These are phyloP conservation scores for Beauveria australis DNA, from an alignment of 2,329 filamentous ascomycete genomes.

Conservation along the genomic window DNA sequence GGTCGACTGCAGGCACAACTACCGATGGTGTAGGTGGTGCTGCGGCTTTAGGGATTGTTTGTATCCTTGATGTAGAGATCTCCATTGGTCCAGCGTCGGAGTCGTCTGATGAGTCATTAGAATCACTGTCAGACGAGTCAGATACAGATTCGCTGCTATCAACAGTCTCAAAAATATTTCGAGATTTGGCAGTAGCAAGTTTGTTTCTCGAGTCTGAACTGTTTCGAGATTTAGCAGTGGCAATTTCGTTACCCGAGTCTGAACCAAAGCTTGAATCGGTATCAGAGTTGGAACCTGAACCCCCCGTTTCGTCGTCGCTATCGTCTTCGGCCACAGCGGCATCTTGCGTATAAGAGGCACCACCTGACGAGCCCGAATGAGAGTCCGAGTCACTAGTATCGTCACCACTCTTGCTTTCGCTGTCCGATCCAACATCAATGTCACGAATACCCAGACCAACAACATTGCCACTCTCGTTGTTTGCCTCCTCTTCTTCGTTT, in stretches of 20 bases:
- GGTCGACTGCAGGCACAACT: conserved; percentile 18
- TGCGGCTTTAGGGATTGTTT: neutral
- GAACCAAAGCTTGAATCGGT: conserved; percentile 23
- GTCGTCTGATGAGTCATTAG: conserved; percentile 1
- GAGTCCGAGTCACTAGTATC: conserved; percentile 2
- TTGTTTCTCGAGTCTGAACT: neutral
- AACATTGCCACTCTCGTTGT: neutral
- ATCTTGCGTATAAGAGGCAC: neutral
- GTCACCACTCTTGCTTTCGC: neutral
- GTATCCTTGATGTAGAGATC: neutral
- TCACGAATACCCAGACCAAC: neutral
- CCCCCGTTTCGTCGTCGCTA: neutral
- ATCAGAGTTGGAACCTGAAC: conserved; percentile 9
- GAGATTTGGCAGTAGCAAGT: conserved; percentile 1
- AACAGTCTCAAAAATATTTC: neutral
- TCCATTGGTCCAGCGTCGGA: conserved; percentile 2
- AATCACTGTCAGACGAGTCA: conserved; percentile 25
- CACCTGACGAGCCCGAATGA: conserved; percentile 6
- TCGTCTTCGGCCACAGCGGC: neutral
- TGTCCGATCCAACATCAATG: neutral
- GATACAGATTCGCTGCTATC: conserved; percentile 19
- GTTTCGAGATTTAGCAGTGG: conserved; percentile 2
- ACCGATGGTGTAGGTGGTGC: neutral
- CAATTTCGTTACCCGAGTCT: conserved; percentile 15
- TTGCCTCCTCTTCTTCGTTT: neutral